Evolutionary conservation across 768 basidiomycete genomes (phyloP), one percentile per base, ranked within the genome.

Genomic region (Xerocomus brunneocitrinus): DNA sequence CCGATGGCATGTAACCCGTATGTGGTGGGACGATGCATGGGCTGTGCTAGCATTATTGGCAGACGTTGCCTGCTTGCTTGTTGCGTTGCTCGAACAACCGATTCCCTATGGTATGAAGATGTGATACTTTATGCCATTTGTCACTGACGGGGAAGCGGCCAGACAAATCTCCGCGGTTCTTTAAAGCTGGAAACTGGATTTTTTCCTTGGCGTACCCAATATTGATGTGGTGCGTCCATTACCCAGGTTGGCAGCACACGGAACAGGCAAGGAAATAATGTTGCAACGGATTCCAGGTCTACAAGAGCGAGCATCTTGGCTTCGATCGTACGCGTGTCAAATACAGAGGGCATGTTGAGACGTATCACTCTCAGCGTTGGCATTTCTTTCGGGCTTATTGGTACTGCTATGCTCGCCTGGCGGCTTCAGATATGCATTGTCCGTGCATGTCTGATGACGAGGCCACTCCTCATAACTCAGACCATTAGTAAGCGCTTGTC

Each of bases 11-110:
- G 59, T 39, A 19, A 42, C 28, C 5, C 64, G 43, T 5, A 27
- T 66, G 46, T 63, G 63, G 65, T 67, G 66, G 60, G 65, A 67
- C 24, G 67, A 67, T 34, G 59, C 46, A 4, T 62, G 57, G 57
- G 65, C 60, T 2, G 27, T 8, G 12, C 10, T 62, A 3, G 65
- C 64, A 4, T 41, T 60, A 14, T 39, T 58, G 40, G 54, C 54
- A 8, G 56, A 65, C 32, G 24, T 57, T 2, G 35, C 42, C 2
- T 62, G 49, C 56, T 9, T 62, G 8, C 24, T 58, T 12, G 48
- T 4, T 19, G 7, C 48, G 0, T 14, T 41, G 8, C 36, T 62
- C 27, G 55, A 62, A 28, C 39, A 25, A 27, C 58, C 60, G 6
- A 28, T 56, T 35, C 40, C 52, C 1, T 1, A 25, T 5, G 6